Evolutionary conservation across 768 basidiomycete genomes (phyloP), one percentile per base, ranked within the genome.

Genomic region (Lactarius quietus): DNA sequence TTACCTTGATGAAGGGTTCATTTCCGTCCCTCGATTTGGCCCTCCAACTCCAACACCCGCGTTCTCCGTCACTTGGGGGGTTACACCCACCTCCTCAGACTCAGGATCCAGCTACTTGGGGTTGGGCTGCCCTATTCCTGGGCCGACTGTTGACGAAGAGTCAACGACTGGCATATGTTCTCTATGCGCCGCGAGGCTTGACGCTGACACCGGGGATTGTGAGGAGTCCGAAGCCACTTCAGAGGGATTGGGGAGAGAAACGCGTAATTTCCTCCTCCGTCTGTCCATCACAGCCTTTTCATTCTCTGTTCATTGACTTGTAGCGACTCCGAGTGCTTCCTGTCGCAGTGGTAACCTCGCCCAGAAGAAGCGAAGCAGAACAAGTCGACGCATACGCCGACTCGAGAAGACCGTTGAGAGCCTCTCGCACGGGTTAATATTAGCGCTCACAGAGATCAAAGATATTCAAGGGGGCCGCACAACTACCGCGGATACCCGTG

Each of bases 321-420:
- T n/a, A 59, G 57, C 29, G 28, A 43, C 20, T 18, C 20, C 39
- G 29, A 26, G n/a, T n/a, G 18, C 33, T 55, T 26, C 45, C 8
- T 15, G 26, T 20, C 18, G 15, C 9, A 6, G 9, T 18, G 33
- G n/a, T 29, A 18, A 7, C n/a, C n/a, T 14, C 23, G 45, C 15
- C 7, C 14, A 10, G n/a, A 43, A 28, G 20, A 54, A 15, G 14
- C 48, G 48, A 4, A 41, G 31, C 14, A 55, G 28, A 31, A 35
- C 10, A 18, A 18, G 43, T 33, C 54, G 55, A 6, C 62, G 62
- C 29, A 17, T 65, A 14, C 64, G 33, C 10, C 41, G 43, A 29
- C 54, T 65, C 14, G 59, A 65, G 17, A 61, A 61, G 59, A 61
- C 59, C 26, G 35, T 65, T 23, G 59, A 65, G 39, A 45, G 53